These are phyloP conservation scores for Prunus davidiana DNA, from an alignment of 306 rosid genomes.

Conservation along the genomic window DNA sequence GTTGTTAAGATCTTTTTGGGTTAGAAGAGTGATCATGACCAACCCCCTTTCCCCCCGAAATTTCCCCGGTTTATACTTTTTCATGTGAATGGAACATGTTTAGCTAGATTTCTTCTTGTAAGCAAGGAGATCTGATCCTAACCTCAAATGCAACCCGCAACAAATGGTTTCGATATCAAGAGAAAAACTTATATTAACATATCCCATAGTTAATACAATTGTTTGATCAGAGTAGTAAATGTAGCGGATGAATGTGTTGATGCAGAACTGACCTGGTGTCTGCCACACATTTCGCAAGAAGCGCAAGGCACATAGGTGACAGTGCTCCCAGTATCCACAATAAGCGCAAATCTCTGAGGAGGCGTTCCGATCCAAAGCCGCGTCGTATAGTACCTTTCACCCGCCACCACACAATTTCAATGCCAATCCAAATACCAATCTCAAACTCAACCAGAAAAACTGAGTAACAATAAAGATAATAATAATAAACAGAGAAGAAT, in stretches of 20 bases:
- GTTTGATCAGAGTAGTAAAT: background rate
- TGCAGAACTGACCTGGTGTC: constrained; percentile 41
- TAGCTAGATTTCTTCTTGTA: background rate
- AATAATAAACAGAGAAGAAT: background rate
- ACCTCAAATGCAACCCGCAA: background rate
- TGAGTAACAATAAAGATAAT: background rate
- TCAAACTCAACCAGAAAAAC: background rate
- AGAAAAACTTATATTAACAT: background rate
- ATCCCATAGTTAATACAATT: background rate
- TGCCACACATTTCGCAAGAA: constrained; percentile 77
- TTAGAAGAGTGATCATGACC: background rate
- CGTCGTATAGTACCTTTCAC: constrained; percentile 72
- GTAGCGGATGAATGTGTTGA: background rate
- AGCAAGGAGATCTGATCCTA: background rate
- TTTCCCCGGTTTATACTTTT: background rate
- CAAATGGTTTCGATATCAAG: background rate
- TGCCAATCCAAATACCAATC: background rate
- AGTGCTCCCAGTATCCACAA: constrained; percentile 96
- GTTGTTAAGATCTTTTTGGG: background rate
- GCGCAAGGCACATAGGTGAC: constrained; percentile 96
- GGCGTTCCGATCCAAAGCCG: constrained; percentile 96
- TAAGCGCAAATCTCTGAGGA: constrained; percentile 85
- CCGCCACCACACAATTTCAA: constrained; percentile 2
- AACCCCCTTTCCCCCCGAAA: background rate
- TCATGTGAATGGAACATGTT: background rate